Percentiles rank a stretch among this genome's conserved stretches.
Evolutionary conservation across 1,284 basidiomycete species (phyloP).

Genomic region (Bjerkandera adusta): DNA sequence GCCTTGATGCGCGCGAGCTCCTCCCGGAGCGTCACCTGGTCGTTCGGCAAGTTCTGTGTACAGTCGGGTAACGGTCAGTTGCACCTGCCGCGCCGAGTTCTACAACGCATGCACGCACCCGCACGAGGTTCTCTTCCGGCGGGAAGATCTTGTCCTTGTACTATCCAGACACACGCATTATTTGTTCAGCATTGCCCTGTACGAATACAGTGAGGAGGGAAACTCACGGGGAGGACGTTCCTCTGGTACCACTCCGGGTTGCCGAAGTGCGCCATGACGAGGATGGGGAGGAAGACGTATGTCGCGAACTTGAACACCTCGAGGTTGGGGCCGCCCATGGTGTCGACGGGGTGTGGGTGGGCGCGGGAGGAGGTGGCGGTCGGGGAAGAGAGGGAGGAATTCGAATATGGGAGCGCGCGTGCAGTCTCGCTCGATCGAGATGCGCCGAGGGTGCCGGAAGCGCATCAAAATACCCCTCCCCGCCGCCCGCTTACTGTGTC

Average conservation of each 20-base stretch:
- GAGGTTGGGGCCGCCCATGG: slow-evolving; percentile 79
- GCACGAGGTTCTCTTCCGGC: slow-evolving; percentile 50
- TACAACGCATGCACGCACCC: slow-evolving; percentile 36
- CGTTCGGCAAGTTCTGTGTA: slow-evolving; percentile 57
- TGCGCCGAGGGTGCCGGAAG: no score
- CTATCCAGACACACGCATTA: slow-evolving; percentile 32
- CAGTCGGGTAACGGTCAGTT: background rate
- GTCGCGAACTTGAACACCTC: slow-evolving; percentile 88
- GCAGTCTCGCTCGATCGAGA: no score
- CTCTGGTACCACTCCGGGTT: slow-evolving; percentile 86
- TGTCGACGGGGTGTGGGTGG: no score
- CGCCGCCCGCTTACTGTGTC: no score
- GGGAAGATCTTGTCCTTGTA: slow-evolving; percentile 75
- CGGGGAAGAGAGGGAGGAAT: no score
- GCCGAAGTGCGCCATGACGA: slow-evolving; percentile 84
- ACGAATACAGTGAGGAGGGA: slow-evolving; percentile 1
- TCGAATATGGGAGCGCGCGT: no score
- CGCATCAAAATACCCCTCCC: no score
- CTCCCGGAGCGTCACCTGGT: slow-evolving; percentile 59
- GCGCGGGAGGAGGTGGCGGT: no score
- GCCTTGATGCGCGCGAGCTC: slow-evolving; percentile 71
- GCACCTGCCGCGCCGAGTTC: background rate
- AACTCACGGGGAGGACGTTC: slow-evolving; percentile 79
- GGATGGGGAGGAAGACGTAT: slow-evolving; percentile 87
- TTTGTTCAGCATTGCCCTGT: background rate